These are phyloP conservation scores for Quercus aquifolioides DNA, from an alignment of 306 rosid species.

Conservation along the genomic window DNA sequence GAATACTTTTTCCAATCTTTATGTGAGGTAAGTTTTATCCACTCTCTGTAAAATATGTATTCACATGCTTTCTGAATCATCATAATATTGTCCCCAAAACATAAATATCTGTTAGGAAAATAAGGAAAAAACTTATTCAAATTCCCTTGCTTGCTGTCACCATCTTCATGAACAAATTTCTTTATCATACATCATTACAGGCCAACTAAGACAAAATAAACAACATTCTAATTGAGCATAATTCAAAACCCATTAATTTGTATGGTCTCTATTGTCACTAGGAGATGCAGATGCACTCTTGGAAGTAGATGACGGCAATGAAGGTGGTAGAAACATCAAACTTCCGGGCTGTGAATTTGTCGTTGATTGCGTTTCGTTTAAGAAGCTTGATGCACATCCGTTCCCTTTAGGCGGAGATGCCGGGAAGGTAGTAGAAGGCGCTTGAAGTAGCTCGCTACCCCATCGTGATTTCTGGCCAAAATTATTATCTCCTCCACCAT, in stretches of 20 bases:
- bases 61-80: not conserved
- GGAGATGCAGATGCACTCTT: conserved; percentile 70
- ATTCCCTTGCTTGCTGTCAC: not conserved
- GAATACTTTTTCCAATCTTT: too few relatives aligned
- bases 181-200: not conserved
- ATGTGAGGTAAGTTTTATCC: too few relatives aligned
- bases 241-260: conserved; percentile 7
- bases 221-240: not conserved
- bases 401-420: conserved; percentile 29
- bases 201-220: not conserved
- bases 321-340: conserved; percentile 43
- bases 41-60: too few relatives aligned
- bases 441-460: conserved; percentile 38
- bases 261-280: conserved; percentile 36
- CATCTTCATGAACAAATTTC: conserved; percentile 1
- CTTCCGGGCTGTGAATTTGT: conserved; percentile 34
- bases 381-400: conserved; percentile 53
- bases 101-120: not conserved
- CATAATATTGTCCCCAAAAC: not conserved
- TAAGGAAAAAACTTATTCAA: not conserved
- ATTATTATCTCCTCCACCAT: conserved; percentile 34
- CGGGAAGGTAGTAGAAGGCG: conserved; percentile 20
- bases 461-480: conserved; percentile 37
- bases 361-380: conserved; percentile 27
- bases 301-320: conserved; percentile 56